Evolutionary conservation across 1,284 basidiomycete species (phyloP).

Genomic region (Clitocybe nebularis): DNA sequence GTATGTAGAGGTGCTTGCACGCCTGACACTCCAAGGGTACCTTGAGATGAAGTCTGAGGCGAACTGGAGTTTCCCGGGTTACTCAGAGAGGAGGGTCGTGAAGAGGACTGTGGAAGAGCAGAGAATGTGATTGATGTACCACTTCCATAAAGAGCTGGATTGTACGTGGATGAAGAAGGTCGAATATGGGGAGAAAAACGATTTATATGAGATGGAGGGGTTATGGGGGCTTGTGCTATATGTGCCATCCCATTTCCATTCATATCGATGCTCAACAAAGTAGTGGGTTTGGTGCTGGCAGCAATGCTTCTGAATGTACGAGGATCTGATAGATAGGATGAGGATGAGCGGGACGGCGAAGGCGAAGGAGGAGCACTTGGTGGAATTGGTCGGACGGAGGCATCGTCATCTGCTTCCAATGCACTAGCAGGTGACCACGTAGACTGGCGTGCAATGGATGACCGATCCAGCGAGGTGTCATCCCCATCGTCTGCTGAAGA

Average conservation of each 20-base stretch:
- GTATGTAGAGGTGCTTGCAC: conserved; percentile 86
- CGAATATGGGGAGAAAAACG: conserved; percentile 55
- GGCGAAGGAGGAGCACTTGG: conserved; percentile 83
- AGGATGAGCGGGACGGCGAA: conserved; percentile 74
- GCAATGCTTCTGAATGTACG: conserved; percentile 77
- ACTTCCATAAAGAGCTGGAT: conserved; percentile 35
- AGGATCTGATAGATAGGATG: conserved; percentile 76
- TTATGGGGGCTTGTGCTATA: conserved; percentile 81
- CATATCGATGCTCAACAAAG: conserved; percentile 84
- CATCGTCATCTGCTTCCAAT: conserved; percentile 84
- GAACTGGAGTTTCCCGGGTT: conserved; percentile 29
- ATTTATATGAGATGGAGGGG: conserved; percentile 46
- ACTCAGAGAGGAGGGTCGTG: conserved; percentile 42
- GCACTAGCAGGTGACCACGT: conserved; percentile 72
- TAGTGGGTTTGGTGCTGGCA: conserved; percentile 94
- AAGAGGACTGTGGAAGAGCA: conserved; percentile 52
- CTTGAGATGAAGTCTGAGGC: conserved; percentile 12
- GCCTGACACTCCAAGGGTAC: conserved; percentile 23
- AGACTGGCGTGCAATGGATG: conserved; percentile 61
- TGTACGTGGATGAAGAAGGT: conserved; percentile 51
- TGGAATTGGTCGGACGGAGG: conserved; percentile 81
- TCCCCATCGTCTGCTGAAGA: conserved; percentile 42
- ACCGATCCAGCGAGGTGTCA: conserved; percentile 42
- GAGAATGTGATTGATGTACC: conserved; percentile 69
- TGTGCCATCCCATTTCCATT: conserved; percentile 78